These are phyloP conservation scores for Solanum microdontum DNA, from an alignment of 257 asterid species.

Conservation along the genomic window DNA sequence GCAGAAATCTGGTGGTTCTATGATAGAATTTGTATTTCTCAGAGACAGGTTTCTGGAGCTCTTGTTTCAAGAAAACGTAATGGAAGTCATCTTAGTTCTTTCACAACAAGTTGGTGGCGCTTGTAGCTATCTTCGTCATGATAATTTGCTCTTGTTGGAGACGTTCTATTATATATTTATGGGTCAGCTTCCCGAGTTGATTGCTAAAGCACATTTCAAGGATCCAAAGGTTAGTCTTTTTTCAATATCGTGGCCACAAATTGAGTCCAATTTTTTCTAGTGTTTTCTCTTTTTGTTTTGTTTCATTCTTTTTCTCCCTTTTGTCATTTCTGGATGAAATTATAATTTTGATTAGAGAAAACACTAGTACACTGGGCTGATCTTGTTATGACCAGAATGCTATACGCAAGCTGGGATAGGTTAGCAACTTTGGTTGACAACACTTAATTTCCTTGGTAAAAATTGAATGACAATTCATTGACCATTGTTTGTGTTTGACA, in stretches of 20 bases:
- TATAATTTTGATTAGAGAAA: neutral
- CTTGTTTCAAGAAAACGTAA: slow-evolving; percentile 76
- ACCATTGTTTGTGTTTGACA: neutral
- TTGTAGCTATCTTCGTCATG: slow-evolving; percentile 62
- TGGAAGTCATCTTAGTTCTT: slow-evolving; percentile 73
- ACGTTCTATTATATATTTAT: slow-evolving; percentile 57
- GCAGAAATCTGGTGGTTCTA: slow-evolving; percentile 72
- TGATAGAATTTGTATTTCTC: slow-evolving; percentile 47
- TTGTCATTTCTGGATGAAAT: neutral
- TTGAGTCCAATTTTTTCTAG: neutral
- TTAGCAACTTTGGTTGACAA: neutral
- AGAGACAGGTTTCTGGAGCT: slow-evolving; percentile 73
- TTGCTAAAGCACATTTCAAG: slow-evolving; percentile 45
- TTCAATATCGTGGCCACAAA: neutral
- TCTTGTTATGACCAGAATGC: neutral
- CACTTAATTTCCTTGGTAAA: neutral
- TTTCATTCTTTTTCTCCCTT: neutral
- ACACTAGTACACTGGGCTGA: neutral
- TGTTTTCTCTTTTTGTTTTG: neutral
- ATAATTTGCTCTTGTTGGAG: slow-evolving; percentile 84
- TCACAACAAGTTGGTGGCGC: slow-evolving; percentile 78
- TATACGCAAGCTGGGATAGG: neutral
- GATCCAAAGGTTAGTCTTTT: slow-evolving; percentile 52
- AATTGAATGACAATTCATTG: neutral
- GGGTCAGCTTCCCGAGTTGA: slow-evolving; percentile 84